Evolutionary conservation across 176 grass and related monocot genomes (phyloP).

Genomic region (Ampelocalamus luodianensis): DNA sequence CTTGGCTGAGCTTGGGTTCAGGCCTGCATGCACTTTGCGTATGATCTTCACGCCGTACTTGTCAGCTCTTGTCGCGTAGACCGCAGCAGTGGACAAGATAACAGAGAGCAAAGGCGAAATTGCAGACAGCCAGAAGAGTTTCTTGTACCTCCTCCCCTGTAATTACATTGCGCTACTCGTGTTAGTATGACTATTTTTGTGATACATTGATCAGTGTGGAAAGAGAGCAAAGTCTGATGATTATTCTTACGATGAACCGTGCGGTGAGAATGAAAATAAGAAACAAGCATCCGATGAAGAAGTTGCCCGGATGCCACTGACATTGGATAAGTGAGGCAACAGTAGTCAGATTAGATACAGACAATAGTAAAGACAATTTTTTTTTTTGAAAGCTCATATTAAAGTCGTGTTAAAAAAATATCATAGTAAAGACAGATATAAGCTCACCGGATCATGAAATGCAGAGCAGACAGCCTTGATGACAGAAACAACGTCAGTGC

Average conservation of each 20-base stretch:
- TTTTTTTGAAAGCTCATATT: too few species aligned
- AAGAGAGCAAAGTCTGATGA: neutral
- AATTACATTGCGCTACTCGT: slow-evolving; percentile 14
- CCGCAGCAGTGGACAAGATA: slow-evolving; percentile 71
- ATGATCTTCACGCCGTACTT: slow-evolving; percentile 97
- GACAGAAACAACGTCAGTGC: slow-evolving; percentile 80
- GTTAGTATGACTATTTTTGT: neutral
- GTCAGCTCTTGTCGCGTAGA: slow-evolving; percentile 75
- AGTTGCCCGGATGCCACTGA: slow-evolving; percentile 91
- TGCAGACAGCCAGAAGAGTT: slow-evolving; percentile 83
- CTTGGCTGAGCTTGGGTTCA: slow-evolving; percentile 84
- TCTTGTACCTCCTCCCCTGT: slow-evolving; percentile 86
- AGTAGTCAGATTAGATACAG: neutral
- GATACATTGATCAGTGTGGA: neutral
- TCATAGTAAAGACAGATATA: too few species aligned
- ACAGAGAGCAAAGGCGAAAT: slow-evolving; percentile 81
- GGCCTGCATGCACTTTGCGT: slow-evolving; percentile 61
- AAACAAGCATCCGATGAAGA: slow-evolving; percentile 91
- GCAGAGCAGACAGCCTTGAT: slow-evolving; percentile 63
- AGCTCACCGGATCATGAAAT: slow-evolving; percentile 61
- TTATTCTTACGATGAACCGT: slow-evolving; percentile 85
- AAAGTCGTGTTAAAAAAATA: too few species aligned
- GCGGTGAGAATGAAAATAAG: slow-evolving; percentile 84
- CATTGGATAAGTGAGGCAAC: slow-evolving; percentile 27
- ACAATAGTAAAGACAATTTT: neutral